Percentiles rank a stretch among this genome's conserved stretches.
phyloP scores from a whole-genome alignment of 106 monocot genomes.

The Vanilla planifolia region DNA sequence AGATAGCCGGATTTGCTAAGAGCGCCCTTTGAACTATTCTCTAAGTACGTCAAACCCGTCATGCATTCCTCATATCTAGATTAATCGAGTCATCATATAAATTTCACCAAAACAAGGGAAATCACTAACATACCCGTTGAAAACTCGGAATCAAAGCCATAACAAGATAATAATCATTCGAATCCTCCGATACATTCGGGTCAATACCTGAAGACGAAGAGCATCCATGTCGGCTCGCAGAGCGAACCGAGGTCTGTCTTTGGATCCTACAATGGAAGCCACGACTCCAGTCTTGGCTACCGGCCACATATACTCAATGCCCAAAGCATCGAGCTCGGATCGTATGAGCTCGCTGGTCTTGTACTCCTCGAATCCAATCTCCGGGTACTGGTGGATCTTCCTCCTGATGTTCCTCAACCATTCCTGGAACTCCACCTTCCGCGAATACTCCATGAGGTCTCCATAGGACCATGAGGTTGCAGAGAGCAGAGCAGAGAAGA shows the following conservation, averaged over 20 bases:
- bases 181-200: too few relatives aligned
- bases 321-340: constrained; percentile 54
- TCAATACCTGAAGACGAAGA: constrained; percentile 56
- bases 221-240: constrained; percentile 93
- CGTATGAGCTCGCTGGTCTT: constrained; percentile 70
- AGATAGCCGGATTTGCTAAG: too few relatives aligned
- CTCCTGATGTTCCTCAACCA: constrained; percentile 58
- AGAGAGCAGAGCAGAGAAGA: background rate
- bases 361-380: constrained; percentile 69
- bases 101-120: too few relatives aligned
- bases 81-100: too few relatives aligned
- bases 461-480: constrained; percentile 7
- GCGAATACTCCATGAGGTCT: constrained; percentile 26
- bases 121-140: too few relatives aligned
- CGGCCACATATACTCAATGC: constrained; percentile 51
- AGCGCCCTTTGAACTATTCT: too few relatives aligned
- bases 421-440: constrained; percentile 35
- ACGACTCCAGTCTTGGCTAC: constrained; percentile 70
- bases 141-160: too few relatives aligned
- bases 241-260: constrained; percentile 37
- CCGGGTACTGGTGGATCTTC: constrained; percentile 72
- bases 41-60: too few relatives aligned
- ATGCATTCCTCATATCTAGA: too few relatives aligned
- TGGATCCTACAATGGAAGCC: constrained; percentile 44
- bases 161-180: too few relatives aligned